Conservation (phyloP, 192 early-diverging fungal genomes). For the Coemansia sp. region DNA sequence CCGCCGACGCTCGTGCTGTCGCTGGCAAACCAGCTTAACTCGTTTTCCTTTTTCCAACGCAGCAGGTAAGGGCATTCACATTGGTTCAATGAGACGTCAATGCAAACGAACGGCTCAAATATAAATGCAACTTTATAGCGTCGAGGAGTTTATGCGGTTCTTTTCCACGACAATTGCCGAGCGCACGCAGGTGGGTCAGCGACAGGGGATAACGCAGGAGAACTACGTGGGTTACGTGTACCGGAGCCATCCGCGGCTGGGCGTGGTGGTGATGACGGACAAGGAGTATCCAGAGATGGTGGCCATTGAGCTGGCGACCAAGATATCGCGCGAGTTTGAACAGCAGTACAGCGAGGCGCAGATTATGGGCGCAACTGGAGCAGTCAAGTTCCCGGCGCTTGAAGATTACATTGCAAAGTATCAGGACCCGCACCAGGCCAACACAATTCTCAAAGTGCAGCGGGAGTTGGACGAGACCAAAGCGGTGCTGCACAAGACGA, state of each 20-base stretch:
- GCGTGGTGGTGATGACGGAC: slow-evolving; percentile 78
- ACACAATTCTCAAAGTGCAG: slow-evolving; percentile 92
- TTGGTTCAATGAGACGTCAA: neutral
- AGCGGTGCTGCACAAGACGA: slow-evolving; percentile 91
- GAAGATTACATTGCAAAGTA: slow-evolving; percentile 71
- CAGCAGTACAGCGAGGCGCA: slow-evolving; percentile 55
- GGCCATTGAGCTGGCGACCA: slow-evolving; percentile 82
- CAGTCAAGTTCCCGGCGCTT: slow-evolving; percentile 66
- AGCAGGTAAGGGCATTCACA: slow-evolving; percentile 48
- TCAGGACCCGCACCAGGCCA: slow-evolving; percentile 90
- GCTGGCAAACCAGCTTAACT: slow-evolving; percentile 69
- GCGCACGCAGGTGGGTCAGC: slow-evolving; percentile 73
- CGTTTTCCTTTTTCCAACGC: slow-evolving; percentile 86
- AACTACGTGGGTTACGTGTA: slow-evolving; percentile 83
- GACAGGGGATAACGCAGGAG: slow-evolving; percentile 78
- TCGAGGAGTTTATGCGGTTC: slow-evolving; percentile 87
- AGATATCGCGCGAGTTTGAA: slow-evolving; percentile 85
- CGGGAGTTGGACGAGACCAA: slow-evolving; percentile 97
- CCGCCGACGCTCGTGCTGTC: slow-evolving; percentile 53
- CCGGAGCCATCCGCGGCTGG: slow-evolving; percentile 68
- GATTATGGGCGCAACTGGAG: slow-evolving; percentile 22
- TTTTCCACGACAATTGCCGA: slow-evolving; percentile 82
- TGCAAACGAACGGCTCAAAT: no score
- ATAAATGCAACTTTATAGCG: slow-evolving; percentile 4
- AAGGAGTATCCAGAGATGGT: slow-evolving; percentile 87